phyloP scores from a whole-genome alignment of 257 asterid species.

The Linaria vulgaris region DNA sequence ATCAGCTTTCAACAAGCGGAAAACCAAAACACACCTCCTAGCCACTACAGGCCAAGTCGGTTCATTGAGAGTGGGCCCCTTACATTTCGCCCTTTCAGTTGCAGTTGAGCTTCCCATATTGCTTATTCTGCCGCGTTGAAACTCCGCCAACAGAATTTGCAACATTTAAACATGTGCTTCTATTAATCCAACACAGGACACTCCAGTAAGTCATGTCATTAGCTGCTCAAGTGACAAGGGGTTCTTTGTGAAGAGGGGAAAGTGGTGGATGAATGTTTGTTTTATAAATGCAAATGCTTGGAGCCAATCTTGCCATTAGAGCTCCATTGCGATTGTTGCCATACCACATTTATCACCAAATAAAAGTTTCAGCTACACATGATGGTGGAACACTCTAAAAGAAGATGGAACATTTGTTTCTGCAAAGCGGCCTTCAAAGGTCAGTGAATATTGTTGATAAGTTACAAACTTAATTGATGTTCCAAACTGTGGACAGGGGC shows the following conservation, averaged over 20 bases:
- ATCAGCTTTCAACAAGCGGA: background rate
- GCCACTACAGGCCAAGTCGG: slow-evolving; percentile 25
- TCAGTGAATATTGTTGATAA: no score
- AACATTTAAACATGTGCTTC: slow-evolving; percentile 17
- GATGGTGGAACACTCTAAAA: background rate
- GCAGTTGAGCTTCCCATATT: background rate
- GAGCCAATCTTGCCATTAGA: background rate
- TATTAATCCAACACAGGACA: background rate
- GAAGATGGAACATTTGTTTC: background rate
- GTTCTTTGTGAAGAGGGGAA: background rate
- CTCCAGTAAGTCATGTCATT: slow-evolving; percentile 4
- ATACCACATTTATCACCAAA: background rate
- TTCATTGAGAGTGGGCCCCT: slow-evolving; percentile 9
- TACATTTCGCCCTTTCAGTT: no score
- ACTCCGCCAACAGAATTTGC: slow-evolving; percentile 1
- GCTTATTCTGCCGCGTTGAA: background rate
- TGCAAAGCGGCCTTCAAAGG: background rate
- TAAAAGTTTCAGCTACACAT: background rate
- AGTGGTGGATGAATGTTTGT: no score
- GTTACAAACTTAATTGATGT: no score
- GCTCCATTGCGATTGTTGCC: background rate
- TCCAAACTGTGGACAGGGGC: no score
- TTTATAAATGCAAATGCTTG: slow-evolving; percentile 5
- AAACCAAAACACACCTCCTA: slow-evolving; percentile 18
- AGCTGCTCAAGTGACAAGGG: slow-evolving; percentile 16